Percentiles rank a stretch among this genome's conserved stretches.
Evolutionary conservation across 2,329 filamentous ascomycete genomes (phyloP).

Genomic region (Aspergillus aculeatus): DNA sequence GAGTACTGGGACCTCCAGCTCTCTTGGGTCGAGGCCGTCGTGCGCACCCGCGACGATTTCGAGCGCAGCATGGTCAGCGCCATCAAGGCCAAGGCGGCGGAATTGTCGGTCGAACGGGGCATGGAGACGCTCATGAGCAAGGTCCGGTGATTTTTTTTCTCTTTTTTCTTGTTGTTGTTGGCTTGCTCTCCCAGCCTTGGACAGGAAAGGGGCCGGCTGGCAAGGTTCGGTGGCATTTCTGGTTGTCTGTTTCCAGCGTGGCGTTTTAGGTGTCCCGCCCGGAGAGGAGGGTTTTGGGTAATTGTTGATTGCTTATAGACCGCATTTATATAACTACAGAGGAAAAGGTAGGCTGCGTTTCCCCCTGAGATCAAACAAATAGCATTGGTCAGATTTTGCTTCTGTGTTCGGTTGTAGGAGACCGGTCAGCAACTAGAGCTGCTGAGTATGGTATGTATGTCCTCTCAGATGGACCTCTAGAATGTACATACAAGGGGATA

Average conservation of each 20-base stretch:
- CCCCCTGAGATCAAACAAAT: not conserved
- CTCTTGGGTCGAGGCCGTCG: constrained; percentile 89
- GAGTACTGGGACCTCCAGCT: constrained; percentile 93
- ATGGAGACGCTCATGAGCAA: constrained; percentile 93
- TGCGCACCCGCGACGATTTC: constrained; percentile 87
- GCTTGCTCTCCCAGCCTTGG: not conserved
- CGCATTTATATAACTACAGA: not conserved
- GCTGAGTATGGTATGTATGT: too few species aligned
- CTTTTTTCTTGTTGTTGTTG: not conserved
- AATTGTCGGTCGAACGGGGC: constrained; percentile 76
- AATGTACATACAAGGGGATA: too few species aligned
- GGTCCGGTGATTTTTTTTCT: constrained; percentile 57
- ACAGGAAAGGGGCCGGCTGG: not conserved
- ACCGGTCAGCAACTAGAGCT: too few species aligned
- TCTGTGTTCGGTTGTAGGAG: not conserved
- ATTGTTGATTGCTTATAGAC: not conserved
- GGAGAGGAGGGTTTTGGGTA: not conserved
- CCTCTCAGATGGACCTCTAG: too few species aligned
- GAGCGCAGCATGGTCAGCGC: constrained; percentile 84
- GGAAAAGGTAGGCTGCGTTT: not conserved
- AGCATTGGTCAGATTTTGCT: not conserved
- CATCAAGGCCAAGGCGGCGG: constrained; percentile 85
- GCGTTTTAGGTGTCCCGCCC: constrained; percentile 17
- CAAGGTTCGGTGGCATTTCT: not conserved
- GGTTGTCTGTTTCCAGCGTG: constrained; percentile 15